Base-by-base conservation (phyloP, 2,329 filamentous ascomycete genomes). In the Stemphylium vesicarium region DNA sequence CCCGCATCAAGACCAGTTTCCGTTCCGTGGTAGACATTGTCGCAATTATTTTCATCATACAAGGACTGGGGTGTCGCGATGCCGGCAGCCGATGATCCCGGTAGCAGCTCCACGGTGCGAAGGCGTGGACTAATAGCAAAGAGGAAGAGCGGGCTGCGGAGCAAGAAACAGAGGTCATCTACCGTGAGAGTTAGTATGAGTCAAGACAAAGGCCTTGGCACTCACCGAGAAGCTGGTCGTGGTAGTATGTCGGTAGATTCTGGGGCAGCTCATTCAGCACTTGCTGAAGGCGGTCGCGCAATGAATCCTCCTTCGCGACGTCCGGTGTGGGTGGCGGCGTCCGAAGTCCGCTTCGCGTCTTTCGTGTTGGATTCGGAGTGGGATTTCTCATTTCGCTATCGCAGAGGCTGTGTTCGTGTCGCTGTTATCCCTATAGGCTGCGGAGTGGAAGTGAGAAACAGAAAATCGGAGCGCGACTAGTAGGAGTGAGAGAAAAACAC, bases 101-200 rank as follows among this genome's bases (percentile, higher is more conserved):
- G 9, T 39, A 31, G 3, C 3, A 13, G 18, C 8, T 29, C 31
- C 10, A 8, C 38, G 26, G 22, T 35, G 4, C 32, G 40, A 0
- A 59, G n/a, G 3, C 59, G 59, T 1, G 53, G 53, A 1, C 32
- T 31, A 10, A 59, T 48, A 10, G 53, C 43, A 22, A 53, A 60
- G 20, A 50, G 47, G 39, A 50, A 62, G 13, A 62, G 46, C 2
- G 56, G 50, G 29, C 50, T 54, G 15, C 20, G 36, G 7, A 62
- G 44, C 11, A 62, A 16, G 12, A 56, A 61, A 39, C 38, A 48
- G 5, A 61, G 41, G 12, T 56, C 42, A 15, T 56, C 58, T 60
- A 13, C 4, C 7, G 9, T 22, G 2, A 15, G 5, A n/a, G 10
- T 52, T 12, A 57, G 35, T 18, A 10, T 8, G 11, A 6, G 1